These are phyloP conservation scores for Talaromyces albobiverticillius DNA, from an alignment of 2,329 filamentous ascomycete species.

Conservation along the genomic window DNA sequence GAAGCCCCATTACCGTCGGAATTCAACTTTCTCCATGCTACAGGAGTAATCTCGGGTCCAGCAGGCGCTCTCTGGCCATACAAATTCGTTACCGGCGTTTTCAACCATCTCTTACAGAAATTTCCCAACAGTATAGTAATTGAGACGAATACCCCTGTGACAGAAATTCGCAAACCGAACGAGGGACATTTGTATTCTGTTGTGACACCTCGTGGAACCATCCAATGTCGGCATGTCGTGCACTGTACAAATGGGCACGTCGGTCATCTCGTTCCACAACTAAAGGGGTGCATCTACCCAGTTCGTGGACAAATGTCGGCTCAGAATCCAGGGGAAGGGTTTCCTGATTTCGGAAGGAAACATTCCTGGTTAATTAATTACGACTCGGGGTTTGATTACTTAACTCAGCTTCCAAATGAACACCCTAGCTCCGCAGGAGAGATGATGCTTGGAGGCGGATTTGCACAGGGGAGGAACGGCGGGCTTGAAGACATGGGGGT, in stretches of 20 bases:
- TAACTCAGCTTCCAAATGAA: conserved; percentile 44
- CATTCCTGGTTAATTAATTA: conserved; percentile 54
- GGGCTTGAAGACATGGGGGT: conserved; percentile 49
- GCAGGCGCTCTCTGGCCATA: conserved; percentile 34
- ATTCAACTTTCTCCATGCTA: conserved; percentile 22
- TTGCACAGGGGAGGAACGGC: conserved; percentile 41
- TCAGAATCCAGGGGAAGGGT: conserved; percentile 31
- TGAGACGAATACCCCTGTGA: neutral
- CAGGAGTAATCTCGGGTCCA: conserved; percentile 25
- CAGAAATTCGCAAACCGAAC: neutral
- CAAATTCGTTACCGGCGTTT: conserved; percentile 26
- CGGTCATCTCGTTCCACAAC: conserved; percentile 49
- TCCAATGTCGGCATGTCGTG: conserved; percentile 51
- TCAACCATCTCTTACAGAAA: conserved; percentile 17
- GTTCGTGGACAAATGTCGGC: conserved; percentile 43
- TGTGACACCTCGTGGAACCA: conserved; percentile 43
- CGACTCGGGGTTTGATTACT: conserved; percentile 50
- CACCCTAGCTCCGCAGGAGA: conserved; percentile 30
- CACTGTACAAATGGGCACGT: conserved; percentile 59
- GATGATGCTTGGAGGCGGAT: conserved; percentile 56
- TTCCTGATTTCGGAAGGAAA: conserved; percentile 29
- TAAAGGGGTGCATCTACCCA: conserved; percentile 38
- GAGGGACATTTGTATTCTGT: conserved; percentile 25
- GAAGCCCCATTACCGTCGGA: conserved; percentile 21
- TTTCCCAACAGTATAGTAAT: conserved; percentile 34